These are phyloP conservation scores for Pisolithus sp. DNA, from an alignment of 768 basidiomycete genomes.

Conservation along the genomic window DNA sequence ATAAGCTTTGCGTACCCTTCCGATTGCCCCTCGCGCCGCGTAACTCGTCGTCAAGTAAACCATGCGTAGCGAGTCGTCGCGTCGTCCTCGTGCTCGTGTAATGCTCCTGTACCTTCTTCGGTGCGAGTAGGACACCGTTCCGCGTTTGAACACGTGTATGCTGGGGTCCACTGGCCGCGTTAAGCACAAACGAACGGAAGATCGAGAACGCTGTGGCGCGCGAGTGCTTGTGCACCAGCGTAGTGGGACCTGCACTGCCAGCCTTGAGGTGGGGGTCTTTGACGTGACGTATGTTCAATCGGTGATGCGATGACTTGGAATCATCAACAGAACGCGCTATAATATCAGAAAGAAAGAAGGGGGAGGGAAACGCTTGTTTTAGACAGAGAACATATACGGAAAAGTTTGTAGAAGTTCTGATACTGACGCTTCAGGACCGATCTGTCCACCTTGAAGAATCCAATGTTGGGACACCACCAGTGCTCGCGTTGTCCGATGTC, in stretches of 20 bases:
- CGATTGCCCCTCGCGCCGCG: slow-evolving; percentile 17
- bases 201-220: slow-evolving; percentile 75
- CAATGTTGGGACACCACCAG: slow-evolving; percentile 61
- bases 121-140: slow-evolving; percentile 54
- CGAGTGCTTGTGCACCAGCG: slow-evolving; percentile 78
- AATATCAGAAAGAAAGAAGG: not conserved
- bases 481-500: slow-evolving; percentile 42
- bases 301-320: slow-evolving; percentile 58
- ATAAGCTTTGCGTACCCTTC: slow-evolving; percentile 8
- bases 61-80: slow-evolving; percentile 59
- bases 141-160: slow-evolving; percentile 24
- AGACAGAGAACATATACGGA: slow-evolving; percentile 17
- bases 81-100: slow-evolving; percentile 75
- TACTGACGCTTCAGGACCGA: slow-evolving; percentile 30
- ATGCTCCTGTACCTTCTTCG: slow-evolving; percentile 69
- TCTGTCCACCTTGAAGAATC: slow-evolving; percentile 56
- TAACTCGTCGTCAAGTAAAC: slow-evolving; percentile 47
- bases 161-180: slow-evolving; percentile 9
- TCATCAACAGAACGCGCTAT: slow-evolving; percentile 39
- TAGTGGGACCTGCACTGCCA: slow-evolving; percentile 48
- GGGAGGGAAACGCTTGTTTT: not conserved
- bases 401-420: slow-evolving; percentile 7
- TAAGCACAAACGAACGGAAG: slow-evolving; percentile 48
- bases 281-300: slow-evolving; percentile 55
- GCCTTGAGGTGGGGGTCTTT: slow-evolving; percentile 41